Base-by-base conservation (phyloP, 257 asterid species). In the Lantana camara region DNA sequence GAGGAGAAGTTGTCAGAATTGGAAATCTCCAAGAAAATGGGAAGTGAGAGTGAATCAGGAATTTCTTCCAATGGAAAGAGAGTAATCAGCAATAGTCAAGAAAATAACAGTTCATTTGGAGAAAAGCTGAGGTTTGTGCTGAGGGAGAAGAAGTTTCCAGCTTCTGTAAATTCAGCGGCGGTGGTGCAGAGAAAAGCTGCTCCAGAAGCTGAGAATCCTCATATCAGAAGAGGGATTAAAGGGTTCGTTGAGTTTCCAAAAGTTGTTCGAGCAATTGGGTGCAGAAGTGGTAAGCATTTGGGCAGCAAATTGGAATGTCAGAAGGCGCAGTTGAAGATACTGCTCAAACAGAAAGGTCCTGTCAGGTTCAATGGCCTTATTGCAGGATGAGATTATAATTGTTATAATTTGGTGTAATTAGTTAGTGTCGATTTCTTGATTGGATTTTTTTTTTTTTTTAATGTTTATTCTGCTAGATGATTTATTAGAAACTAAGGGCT, bases 181-280 rank as follows among this genome's bases (percentile, higher is more conserved):
- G 22, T 46, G 35, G 51, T 66, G 55, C 70, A 61, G 54, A 68
- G 76, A 48, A 89, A 64, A 44, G 70, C 60, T 5, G 65, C 63
- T 2, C 66, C 72, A 0, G 89, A 84, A 41, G 57, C 84, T 15
- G 91, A 85, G 66, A 91, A 91, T 82, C 98, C 90, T 0, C 98
- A 91, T 42, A 89, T 91, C 63, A 80, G 37, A 46, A 64, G 96
- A 64, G 98, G 98, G 84, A 84, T 88, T 46, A 89, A 81, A 77
- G 98, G 96, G 64, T 89, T 91, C 16, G 97, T 91, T 0, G 98
- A 91, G 45, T 91, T 91, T 45, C 98, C 98, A 0, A 89, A 56
- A 67, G 93, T 89, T 38, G 83, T 86, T 9, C 30, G 85, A 55
- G 95, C 90, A 4, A 81, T 86, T 15, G 93, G 98, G 1, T 81